Evolutionary conservation across 208 protist species (phyloP), one percentile per base, ranked within the genome.

Genomic region (Leishmania guyanensis): DNA sequence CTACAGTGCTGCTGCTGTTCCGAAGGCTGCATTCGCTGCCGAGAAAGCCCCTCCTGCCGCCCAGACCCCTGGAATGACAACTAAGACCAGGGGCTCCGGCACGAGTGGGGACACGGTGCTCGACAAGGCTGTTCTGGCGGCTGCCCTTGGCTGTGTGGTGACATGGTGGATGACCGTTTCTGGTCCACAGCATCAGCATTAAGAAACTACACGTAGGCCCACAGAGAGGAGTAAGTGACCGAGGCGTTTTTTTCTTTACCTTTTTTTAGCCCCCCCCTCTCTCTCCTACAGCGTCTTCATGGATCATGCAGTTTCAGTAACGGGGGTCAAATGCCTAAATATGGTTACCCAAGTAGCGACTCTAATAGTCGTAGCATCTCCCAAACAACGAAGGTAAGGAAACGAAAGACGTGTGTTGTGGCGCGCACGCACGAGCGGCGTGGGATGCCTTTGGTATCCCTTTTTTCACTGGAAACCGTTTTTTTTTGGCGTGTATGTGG

Each of bases 101-200:
- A 78, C 84, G 36, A 85, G 88, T n/a, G 88, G 89, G 10, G 93
- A 97, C 81, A 90, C 91, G 12, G 29, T 90, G 9, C 66, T 93
- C 3, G 94, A 97, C 85, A 97, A 97, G 87, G 75, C 78, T 12
- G 22, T 97, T 26, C 80, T 95, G 29, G 80, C 77, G 36, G 86
- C 64, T 2, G 81, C 84, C 54, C 43, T 94, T 29, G 56, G 39
- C 74, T 83, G 82, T n/a, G 75, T 95, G 39, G 70, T 75, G 66
- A 80, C 48, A 22, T 97, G 94, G 94, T 91, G 88, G 84, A 74
- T 89, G 39, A 88, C 87, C 54, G 94, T 92, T 17, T 85, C 88
- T 58, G 88, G 89, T 22, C 84, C 90, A 1, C 83, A 95, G 64
- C 85, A 92, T 56, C 90, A 94, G 83, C 94, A 97, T 75, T 97